Percentiles rank a stretch among this genome's conserved stretches.
Conservation (phyloP, 2,329 filamentous ascomycete species). For the Verticillium dahliae region DNA sequence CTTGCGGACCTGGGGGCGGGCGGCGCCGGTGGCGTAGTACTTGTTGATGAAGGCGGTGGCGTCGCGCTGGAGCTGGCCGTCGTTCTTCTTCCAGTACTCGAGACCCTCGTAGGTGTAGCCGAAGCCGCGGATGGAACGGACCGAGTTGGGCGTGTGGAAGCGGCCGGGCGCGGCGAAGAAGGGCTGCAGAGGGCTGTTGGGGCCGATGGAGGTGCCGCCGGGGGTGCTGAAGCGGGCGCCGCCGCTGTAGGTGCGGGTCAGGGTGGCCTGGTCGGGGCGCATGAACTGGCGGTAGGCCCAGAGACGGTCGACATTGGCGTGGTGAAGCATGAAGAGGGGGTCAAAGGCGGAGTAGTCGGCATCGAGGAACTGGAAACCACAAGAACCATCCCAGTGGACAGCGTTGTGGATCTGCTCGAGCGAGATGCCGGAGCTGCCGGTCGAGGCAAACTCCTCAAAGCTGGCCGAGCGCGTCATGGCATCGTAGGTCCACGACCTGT, state of each 20-base stretch:
- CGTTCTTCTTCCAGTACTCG: constrained; percentile 43
- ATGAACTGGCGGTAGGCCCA: constrained; percentile 50
- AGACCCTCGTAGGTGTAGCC: constrained; percentile 36
- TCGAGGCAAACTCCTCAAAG: constrained; percentile 34
- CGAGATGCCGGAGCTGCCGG: constrained; percentile 31
- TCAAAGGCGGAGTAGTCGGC: constrained; percentile 37
- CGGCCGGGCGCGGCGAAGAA: constrained; percentile 37
- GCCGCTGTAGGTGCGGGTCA: constrained; percentile 25
- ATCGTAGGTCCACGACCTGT: constrained; percentile 36
- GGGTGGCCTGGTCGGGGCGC: constrained; percentile 26
- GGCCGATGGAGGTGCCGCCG: constrained; percentile 29
- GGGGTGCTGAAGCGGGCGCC: constrained; percentile 32
- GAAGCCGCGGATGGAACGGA: constrained; percentile 23
- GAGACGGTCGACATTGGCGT: constrained; percentile 57
- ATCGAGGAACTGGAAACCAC: constrained; percentile 24
- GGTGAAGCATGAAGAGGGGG: constrained; percentile 43
- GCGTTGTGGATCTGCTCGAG: constrained; percentile 28
- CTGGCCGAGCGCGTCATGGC: constrained; percentile 29
- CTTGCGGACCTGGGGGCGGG: neutral
- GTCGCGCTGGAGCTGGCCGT: constrained; percentile 52
- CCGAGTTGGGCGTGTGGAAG: constrained; percentile 31
- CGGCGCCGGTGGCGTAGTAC: constrained; percentile 30
- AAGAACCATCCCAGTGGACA: constrained; percentile 32
- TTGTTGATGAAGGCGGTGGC: constrained; percentile 51
- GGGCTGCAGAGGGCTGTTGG: constrained; percentile 40